These are phyloP conservation scores for Ceratocystis ficicola DNA, from an alignment of 2,329 filamentous ascomycete genomes.

Conservation along the genomic window DNA sequence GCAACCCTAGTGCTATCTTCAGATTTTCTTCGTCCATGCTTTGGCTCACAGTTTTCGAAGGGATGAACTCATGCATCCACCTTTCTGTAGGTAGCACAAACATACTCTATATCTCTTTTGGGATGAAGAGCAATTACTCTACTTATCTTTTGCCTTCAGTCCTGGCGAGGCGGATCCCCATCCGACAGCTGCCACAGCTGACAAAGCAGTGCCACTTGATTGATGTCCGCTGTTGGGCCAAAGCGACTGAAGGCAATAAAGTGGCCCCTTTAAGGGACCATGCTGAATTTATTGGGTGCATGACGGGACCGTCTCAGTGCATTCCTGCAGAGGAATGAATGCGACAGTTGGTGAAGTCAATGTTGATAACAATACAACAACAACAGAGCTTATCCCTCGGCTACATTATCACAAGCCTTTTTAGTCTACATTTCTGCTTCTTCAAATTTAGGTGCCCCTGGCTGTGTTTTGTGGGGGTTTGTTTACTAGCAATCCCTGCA, in stretches of 20 bases:
- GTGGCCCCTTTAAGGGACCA: neutral
- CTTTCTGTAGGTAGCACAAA: neutral
- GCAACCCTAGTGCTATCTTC: neutral
- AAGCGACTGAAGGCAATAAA: neutral
- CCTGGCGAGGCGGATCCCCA: neutral
- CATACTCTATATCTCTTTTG: neutral
- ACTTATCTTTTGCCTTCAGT: neutral
- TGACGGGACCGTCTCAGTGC: neutral
- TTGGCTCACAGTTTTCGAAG: neutral
- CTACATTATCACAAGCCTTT: constrained; percentile 6
- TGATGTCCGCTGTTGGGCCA: neutral
- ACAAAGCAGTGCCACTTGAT: neutral
- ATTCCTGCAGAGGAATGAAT: constrained; percentile 4
- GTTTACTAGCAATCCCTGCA: constrained; percentile 18
- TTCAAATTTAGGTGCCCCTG: neutral
- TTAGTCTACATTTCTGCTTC: neutral
- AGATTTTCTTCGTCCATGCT: neutral
- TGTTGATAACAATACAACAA: neutral
- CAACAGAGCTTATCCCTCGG: neutral
- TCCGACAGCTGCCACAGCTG: neutral
- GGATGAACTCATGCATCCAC: neutral
- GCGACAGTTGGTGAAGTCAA: neutral
- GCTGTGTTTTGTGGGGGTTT: constrained; percentile 19
- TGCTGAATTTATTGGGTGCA: neutral
- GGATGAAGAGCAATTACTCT: neutral